Conservation (phyloP, 2,329 filamentous ascomycete species). For the Clarireedia hainanense region DNA sequence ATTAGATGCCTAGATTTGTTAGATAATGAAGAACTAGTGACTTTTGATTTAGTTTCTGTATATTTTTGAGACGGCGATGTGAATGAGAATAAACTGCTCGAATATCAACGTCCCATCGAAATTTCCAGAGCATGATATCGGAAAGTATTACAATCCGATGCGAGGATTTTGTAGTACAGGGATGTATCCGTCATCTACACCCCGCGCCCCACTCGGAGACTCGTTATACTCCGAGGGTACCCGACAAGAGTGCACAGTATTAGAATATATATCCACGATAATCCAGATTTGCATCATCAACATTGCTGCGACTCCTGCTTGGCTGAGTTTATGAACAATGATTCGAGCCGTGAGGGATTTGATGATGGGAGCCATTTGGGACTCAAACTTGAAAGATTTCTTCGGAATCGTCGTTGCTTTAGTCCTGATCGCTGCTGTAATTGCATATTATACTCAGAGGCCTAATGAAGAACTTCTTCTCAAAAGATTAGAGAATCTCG, state of each 20-base stretch:
- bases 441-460: not conserved
- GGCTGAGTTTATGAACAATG: not conserved
- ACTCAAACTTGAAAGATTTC: not conserved
- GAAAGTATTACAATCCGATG: not conserved
- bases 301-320: not conserved
- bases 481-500: not conserved
- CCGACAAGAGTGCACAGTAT: not conserved
- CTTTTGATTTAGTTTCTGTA: too few relatives aligned
- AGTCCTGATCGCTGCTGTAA: not conserved
- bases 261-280: not conserved
- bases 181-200: not conserved
- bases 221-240: not conserved
- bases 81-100: too few relatives aligned
- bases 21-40: too few relatives aligned
- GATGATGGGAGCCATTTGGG: not conserved
- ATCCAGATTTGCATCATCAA: not conserved
- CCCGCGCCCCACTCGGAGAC: not conserved
- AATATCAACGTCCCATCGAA: too few relatives aligned
- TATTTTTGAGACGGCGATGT: too few relatives aligned
- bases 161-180: not conserved
- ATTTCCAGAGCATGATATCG: not conserved
- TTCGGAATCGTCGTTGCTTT: not conserved
- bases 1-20: too few relatives aligned
- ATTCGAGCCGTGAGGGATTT: not conserved
- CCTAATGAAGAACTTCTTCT: not conserved